These are phyloP conservation scores for Wickerhamomyces silvicola DNA, from an alignment of 805 yeast species.

Conservation along the genomic window DNA sequence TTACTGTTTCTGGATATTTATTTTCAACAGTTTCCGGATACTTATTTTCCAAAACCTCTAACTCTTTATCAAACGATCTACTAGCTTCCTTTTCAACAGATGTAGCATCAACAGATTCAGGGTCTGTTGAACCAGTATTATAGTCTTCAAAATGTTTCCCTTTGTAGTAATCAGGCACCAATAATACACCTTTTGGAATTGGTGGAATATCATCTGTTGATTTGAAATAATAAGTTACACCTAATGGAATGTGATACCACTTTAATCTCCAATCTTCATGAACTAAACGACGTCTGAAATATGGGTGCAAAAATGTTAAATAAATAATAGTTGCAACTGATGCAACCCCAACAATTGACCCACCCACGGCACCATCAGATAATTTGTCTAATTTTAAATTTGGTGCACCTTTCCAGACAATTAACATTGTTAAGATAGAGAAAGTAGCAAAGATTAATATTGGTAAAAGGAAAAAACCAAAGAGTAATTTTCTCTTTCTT, in stretches of 20 bases:
- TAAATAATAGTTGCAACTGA: slow-evolving; percentile 48
- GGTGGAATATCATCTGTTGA: slow-evolving; percentile 58
- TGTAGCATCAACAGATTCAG: slow-evolving; percentile 12
- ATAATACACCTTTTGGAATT: slow-evolving; percentile 49
- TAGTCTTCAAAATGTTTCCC: slow-evolving; percentile 41
- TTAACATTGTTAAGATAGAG: slow-evolving; percentile 63
- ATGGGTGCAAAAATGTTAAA: slow-evolving; percentile 52
- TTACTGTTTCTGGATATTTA: slow-evolving; percentile 2
- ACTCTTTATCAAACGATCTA: slow-evolving; percentile 18
- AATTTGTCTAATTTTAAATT: slow-evolving; percentile 49
- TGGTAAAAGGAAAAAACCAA: slow-evolving; percentile 55
- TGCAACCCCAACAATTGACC: slow-evolving; percentile 60
- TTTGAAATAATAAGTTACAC: slow-evolving; percentile 51
- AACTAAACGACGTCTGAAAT: slow-evolving; percentile 51
- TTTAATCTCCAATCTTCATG: slow-evolving; percentile 61
- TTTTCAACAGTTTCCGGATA: slow-evolving; percentile 5
- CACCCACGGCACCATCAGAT: slow-evolving; percentile 45
- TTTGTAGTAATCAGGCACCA: slow-evolving; percentile 58
- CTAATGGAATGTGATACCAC: slow-evolving; percentile 48
- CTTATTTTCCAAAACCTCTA: slow-evolving; percentile 17
- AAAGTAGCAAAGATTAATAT: slow-evolving; percentile 53
- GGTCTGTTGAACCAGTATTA: slow-evolving; percentile 3
- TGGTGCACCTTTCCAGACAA: slow-evolving; percentile 80
- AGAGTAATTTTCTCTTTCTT: slow-evolving; percentile 48
- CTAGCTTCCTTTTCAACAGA: slow-evolving; percentile 15